Evolutionary conservation across 441 rosid genomes (phyloP).

Genomic region (Erysimum cheiri): DNA sequence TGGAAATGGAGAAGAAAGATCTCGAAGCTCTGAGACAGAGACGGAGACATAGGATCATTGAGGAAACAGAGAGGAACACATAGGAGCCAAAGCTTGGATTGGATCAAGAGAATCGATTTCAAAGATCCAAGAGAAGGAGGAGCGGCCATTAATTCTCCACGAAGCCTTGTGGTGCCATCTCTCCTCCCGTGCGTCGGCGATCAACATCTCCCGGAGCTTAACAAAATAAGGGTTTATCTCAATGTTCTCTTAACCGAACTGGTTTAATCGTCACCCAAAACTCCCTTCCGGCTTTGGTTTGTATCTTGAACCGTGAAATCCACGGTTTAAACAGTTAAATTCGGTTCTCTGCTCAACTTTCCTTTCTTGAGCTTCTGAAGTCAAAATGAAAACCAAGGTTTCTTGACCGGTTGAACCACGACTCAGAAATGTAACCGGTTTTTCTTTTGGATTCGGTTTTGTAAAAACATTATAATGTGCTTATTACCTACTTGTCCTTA

Average conservation of each 20-base stretch:
- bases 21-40: constrained; percentile 58
- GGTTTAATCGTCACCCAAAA: constrained; percentile 7
- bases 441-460: constrained; percentile 8
- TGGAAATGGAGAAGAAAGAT: constrained; percentile 48
- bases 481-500: constrained; percentile 22
- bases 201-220: constrained; percentile 42
- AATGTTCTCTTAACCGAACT: constrained; percentile 12
- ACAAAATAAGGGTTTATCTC: constrained; percentile 44
- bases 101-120: constrained; percentile 22
- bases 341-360: background rate
- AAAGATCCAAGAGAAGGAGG: constrained; percentile 34
- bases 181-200: constrained; percentile 47
- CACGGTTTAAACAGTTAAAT: background rate
- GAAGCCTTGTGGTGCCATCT: constrained; percentile 43
- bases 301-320: background rate
- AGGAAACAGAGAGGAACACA: constrained; percentile 46
- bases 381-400: background rate
- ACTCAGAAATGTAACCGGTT: constrained; percentile 6
- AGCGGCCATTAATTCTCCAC: constrained; percentile 49
- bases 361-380: background rate
- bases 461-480: background rate
- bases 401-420: background rate
- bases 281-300: background rate
- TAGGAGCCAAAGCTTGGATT: constrained; percentile 35
- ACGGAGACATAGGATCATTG: constrained; percentile 61